Evolutionary conservation across 331 rosid genomes (phyloP), one percentile per base, ranked within the genome.

Genomic region (Rosa hybrid): DNA sequence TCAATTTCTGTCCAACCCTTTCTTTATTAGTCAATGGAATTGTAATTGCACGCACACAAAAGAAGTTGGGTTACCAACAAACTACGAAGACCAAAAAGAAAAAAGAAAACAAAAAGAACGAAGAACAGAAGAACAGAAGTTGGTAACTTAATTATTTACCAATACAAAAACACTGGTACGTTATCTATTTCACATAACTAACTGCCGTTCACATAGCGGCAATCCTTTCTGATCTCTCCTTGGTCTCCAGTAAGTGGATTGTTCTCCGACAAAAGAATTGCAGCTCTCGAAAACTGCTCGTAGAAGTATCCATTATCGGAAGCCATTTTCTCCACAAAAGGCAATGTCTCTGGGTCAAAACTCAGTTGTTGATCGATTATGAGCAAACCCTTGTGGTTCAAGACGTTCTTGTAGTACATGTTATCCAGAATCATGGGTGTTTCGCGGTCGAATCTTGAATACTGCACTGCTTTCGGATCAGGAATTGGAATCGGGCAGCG

Each of bases 401-500:
- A 83, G 12, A 92, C 34, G 83, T 93, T 92, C 54, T 85, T 91
- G 88, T 83, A 96, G 90, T 93, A 93, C 64, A 84, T 76, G 84
- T 96, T 96, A 72, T 96, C 97, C 0, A 93, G 81, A 56, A 84
- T 77, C 99, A 96, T 96, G 0, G 98, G 91, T 0, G 99, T 96
- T 56, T 77, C 83, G 0, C 84, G 88, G 53, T 96, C 99, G 50
- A 87, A 93, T 72, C 99, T 80, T 0, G 90, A 49, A 45, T 91
- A 96, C 2, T n/a, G 17, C 1, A 93, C 97, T 34, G 74, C 94
- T 0, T 77, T 62, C 8, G 91, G 97, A 48, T 90, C 87, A 0
- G 97, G 99, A 69, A 63, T 71, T 0, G 97, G 92, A 3, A 84
- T 89, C 1, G 98, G 98, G 73, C 98, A 96, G 12, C 99, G 84